phyloP scores from a whole-genome alignment of 495 filamentous ascomycete genomes.

The Hypoxylon intermedium region DNA sequence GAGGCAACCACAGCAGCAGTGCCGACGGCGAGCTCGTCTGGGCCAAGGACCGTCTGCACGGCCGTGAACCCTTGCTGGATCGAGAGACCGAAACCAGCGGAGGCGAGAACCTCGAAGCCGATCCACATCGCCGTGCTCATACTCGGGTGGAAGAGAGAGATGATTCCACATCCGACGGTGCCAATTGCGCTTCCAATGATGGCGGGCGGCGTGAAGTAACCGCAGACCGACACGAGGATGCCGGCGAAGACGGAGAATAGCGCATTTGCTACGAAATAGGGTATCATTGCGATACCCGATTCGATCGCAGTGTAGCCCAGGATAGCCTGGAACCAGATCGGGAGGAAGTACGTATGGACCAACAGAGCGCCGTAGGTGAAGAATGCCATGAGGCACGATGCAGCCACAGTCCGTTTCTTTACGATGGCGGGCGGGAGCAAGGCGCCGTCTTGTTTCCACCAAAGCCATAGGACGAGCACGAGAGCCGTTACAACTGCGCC shows the following conservation, averaged over 20 bases:
- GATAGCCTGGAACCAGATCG: conserved; percentile 85
- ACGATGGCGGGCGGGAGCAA: conserved; percentile 73
- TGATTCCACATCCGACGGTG: conserved; percentile 68
- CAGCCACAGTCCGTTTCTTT: conserved; percentile 67
- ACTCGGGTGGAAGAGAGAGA: conserved; percentile 60
- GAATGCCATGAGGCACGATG: conserved; percentile 59
- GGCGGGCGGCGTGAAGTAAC: conserved; percentile 76
- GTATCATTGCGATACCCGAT: conserved; percentile 73
- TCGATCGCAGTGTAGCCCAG: conserved; percentile 68
- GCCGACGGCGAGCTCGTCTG: conserved; percentile 61
- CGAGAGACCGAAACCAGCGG: conserved; percentile 66
- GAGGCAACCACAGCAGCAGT: conserved; percentile 63
- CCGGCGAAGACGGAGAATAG: conserved; percentile 64
- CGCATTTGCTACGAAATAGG: conserved; percentile 67
- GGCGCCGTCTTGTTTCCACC: conserved; percentile 61
- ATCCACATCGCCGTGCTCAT: conserved; percentile 59
- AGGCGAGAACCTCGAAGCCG: conserved; percentile 67
- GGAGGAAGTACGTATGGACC: conserved; percentile 68
- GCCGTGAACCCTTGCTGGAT: conserved; percentile 63
- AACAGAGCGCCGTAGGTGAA: conserved; percentile 66
- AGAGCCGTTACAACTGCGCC: conserved; percentile 44
- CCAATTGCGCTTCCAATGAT: conserved; percentile 62
- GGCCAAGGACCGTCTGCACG: conserved; percentile 59
- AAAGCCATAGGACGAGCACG: conserved; percentile 63
- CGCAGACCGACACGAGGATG: conserved; percentile 51